Evolutionary conservation across 805 yeast species (phyloP), one percentile per base, ranked within the genome.

Genomic region (Torulaspora microellipsoides): DNA sequence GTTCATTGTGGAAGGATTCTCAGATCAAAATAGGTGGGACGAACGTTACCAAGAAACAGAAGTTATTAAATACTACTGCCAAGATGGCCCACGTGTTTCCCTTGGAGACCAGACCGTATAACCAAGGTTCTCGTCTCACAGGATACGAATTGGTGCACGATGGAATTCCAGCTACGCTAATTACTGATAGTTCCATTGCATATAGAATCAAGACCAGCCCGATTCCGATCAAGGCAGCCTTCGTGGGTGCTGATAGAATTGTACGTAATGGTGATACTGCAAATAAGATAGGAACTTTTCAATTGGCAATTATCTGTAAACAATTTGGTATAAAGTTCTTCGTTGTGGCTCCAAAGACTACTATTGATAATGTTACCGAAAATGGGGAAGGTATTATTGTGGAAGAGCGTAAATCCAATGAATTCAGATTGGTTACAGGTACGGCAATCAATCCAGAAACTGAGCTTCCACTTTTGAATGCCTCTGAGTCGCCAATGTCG

Each of bases 221-320:
- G 50, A 53, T 87, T 10, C 95, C 95, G n/a, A 77, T 93, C 44
- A 83, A 84, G 61, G 86, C 88, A 39, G 82, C 90, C 15, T 85
- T 89, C 43, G 96, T 87, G 4, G 99, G 99, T 35, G 96, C 98
- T 11, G 99, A 91, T 60, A 77, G 99, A 62, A 84, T 91, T 31
- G 97, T 90, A 3, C 72, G 75, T 25, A 91, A 91, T 61, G 99
- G 99, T 40, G 99, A 91, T 60, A 81, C 96, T 27, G 98, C 98
- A 1, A 91, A 91, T 68, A 91, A 91, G 68, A 91, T 91, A 40
- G 99, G 99, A 15, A 93, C 98, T 0, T 86, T 80, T 66, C 97
- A 90, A 67, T 68, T 91, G 51, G 84, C 97, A 0, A 68, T 88
- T 45, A 82, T 95, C 14, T 75, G 81, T 46, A 70, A 69, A 48